Percentiles rank a stretch among this genome's conserved stretches.
Evolutionary conservation across 352 stramenopile species (phyloP).

Genomic region (Globisporangium camurandrum): DNA sequence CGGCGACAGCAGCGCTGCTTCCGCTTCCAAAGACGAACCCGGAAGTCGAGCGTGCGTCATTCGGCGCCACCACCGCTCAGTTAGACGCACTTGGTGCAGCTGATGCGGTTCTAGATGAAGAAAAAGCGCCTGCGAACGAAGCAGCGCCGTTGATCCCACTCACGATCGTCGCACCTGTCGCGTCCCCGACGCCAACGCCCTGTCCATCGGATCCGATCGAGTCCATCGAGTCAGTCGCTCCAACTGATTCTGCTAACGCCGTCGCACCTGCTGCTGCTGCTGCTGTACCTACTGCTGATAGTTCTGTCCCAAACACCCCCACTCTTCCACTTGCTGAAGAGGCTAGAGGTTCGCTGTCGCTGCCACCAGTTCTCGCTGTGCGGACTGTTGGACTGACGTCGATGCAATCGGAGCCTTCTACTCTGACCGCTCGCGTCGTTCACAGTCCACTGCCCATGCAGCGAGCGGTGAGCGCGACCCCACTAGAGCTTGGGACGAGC

Average conservation of each 20-base stretch:
- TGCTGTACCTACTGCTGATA: neutral
- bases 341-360: neutral
- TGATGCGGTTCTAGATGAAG: no score
- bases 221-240: neutral
- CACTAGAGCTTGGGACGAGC: neutral
- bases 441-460: neutral
- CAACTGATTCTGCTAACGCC: neutral
- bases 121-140: neutral
- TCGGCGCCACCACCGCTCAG: no score
- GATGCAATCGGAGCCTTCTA: conserved; percentile 4
- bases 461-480: neutral
- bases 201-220: neutral
- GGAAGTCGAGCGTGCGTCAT: neutral
- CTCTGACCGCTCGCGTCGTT: conserved; percentile 3
- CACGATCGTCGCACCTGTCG: neutral
- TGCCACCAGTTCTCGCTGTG: neutral
- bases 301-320: neutral
- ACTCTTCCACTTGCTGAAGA: conserved; percentile 4
- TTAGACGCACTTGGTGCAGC: no score
- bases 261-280: neutral
- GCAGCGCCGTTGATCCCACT: neutral
- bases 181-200: neutral
- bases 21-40: neutral
- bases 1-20: neutral
- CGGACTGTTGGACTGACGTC: neutral